Evolutionary conservation across 768 basidiomycete genomes (phyloP), one percentile per base, ranked within the genome.

Genomic region (Termitomyces sp.): DNA sequence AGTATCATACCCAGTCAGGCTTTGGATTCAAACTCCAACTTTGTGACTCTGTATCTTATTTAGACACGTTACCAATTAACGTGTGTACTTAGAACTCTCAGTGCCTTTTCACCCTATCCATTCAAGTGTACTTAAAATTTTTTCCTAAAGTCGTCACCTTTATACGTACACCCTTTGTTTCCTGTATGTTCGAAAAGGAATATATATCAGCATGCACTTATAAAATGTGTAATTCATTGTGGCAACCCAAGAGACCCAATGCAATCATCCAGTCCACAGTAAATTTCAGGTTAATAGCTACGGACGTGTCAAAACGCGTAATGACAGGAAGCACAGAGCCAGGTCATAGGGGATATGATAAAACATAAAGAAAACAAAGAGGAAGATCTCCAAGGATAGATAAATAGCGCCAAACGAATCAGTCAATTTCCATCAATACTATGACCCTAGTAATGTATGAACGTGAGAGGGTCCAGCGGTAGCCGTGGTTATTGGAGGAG

Each of bases 1-100:
- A 66, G 60, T 53, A 56, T 45, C 56, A 56, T 40, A 47, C 43
- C 39, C 55, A 39, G n/a, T 20, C 44, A 26, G 39, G 34, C 56
- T 16, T 45, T 36, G 59, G 54, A 56, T 49, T 46, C 54, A 44
- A 40, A 22, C 4, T 22, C 32, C 5, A 43, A 37, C 53, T 10
- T 47, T 39, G 37, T 12, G 37, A 40, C 34, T 40, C 46, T 64
- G 65, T 65, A 65, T 42, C 42, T 53, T 58, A 62, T 59, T 58
- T 56, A 56, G 57, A 58, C 60, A 53, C 54, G 54, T 53, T 53
- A 20, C 52, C 4, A 34, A 32, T 55, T 20, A 55, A 54, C 59
- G 54, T 61, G 57, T 61, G 53, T 50, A 40, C 58, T 55, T 61
- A 58, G 60, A 58, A 58, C 14, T 30, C 42, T 40, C 40, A 53